phyloP scores from a whole-genome alignment of 176 grass and related monocot genomes.

The Musa schizocarpa region DNA sequence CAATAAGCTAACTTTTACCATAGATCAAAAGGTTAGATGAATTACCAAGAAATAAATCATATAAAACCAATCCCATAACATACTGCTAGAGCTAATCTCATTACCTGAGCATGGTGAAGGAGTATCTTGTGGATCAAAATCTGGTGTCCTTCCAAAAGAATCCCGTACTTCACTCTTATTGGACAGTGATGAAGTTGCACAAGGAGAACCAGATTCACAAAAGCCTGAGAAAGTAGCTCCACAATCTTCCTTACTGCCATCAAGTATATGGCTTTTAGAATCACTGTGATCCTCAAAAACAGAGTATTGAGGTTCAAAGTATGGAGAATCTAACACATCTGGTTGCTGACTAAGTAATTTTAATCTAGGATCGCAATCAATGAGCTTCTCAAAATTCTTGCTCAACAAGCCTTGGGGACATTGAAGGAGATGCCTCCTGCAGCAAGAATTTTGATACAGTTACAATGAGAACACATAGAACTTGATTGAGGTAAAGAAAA shows the following conservation, averaged over 20 bases:
- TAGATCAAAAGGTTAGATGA: not conserved
- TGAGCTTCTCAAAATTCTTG: conserved; percentile 78
- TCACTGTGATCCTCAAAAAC: conserved; percentile 51
- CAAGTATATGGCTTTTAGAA: conserved; percentile 37
- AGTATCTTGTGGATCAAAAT: conserved; percentile 37
- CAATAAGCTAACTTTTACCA: not conserved
- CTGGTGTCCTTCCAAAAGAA: conserved; percentile 40
- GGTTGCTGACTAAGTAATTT: conserved; percentile 46
- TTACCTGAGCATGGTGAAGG: conserved; percentile 49
- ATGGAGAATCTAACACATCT: conserved; percentile 30
- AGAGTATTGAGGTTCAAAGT: conserved; percentile 37
- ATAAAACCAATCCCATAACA: not conserved
- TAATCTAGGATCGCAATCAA: conserved; percentile 59
- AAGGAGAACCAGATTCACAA: conserved; percentile 22
- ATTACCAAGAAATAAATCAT: not conserved
- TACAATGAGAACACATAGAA: too few species aligned
- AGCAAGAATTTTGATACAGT: not conserved
- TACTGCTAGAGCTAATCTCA: not conserved
- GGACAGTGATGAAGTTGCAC: conserved; percentile 21
- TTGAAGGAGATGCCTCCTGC: conserved; percentile 74
- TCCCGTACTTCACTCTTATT: conserved; percentile 30
- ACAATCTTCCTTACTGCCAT: conserved; percentile 46
- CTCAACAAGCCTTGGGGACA: conserved; percentile 45
- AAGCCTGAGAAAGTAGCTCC: conserved; percentile 42
- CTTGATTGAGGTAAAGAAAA: too few species aligned